Conservation (phyloP, 2,329 filamentous ascomycete genomes). For the Aspergillus amoenus region DNA sequence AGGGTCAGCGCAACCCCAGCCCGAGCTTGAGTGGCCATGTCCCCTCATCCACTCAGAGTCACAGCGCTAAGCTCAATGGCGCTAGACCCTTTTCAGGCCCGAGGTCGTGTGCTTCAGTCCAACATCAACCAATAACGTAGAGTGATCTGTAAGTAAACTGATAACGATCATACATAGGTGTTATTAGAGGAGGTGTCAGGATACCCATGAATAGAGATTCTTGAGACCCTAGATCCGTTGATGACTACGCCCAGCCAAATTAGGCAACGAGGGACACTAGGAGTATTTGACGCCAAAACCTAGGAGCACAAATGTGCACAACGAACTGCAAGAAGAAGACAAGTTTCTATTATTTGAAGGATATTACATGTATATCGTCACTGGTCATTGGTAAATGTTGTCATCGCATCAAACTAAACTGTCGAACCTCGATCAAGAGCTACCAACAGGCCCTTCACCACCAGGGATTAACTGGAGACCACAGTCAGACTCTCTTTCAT, state of each 20-base stretch:
- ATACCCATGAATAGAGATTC: too few relatives aligned
- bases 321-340: not conserved
- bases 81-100: not conserved
- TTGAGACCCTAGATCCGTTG: too few relatives aligned
- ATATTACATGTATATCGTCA: slow-evolving; percentile 20
- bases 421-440: slow-evolving; percentile 22
- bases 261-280: too few relatives aligned
- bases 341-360: slow-evolving; percentile 1
- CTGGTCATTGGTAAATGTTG: slow-evolving; percentile 18
- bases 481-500: not conserved
- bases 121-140: not conserved
- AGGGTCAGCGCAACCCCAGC: not conserved
- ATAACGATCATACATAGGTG: too few relatives aligned
- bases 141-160: not conserved
- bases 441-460: slow-evolving; percentile 64
- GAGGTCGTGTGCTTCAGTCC: not conserved
- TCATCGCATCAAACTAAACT: slow-evolving; percentile 14
- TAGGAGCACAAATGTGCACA: not conserved
- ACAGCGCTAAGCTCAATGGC: not conserved
- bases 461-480: slow-evolving; percentile 68
- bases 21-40: not conserved
- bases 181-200: too few relatives aligned
- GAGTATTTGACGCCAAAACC: too few relatives aligned
- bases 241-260: too few relatives aligned
- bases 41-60: not conserved